A percentile compares a stretch with the other conserved stretches of the same genome.
phyloP scores from a whole-genome alignment of 306 rosid genomes.

The Hippophae rhamnoides region DNA sequence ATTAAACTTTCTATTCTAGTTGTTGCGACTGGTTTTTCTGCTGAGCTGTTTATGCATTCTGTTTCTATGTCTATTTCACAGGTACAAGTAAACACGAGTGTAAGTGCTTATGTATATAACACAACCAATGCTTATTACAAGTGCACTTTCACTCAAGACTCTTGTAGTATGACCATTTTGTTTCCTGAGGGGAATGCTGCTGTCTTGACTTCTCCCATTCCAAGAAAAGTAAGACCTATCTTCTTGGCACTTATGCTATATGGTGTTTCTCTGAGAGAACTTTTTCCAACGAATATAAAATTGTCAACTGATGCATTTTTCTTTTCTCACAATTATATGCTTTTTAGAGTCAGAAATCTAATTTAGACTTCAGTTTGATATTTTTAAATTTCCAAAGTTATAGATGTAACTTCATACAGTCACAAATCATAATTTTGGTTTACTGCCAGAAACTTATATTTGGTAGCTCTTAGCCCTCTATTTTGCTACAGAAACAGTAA shows the following conservation, averaged over 20 bases:
- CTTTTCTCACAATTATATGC: too few species aligned
- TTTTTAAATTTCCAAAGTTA: neutral
- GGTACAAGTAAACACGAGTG: slow-evolving; percentile 47
- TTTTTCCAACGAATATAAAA: neutral
- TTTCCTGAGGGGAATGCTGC: slow-evolving; percentile 53
- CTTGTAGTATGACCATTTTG: slow-evolving; percentile 46
- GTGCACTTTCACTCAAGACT: slow-evolving; percentile 35
- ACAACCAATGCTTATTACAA: slow-evolving; percentile 59
- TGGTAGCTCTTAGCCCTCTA: too few species aligned
- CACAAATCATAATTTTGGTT: neutral
- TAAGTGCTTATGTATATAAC: slow-evolving; percentile 44
- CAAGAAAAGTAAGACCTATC: slow-evolving; percentile 40
- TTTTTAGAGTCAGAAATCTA: neutral
- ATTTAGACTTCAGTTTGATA: neutral
- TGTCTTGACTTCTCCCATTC: slow-evolving; percentile 49
- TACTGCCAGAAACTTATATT: neutral
- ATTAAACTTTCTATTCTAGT: neutral
- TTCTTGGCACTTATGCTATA: slow-evolving; percentile 1
- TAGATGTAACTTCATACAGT: slow-evolving; percentile 1
- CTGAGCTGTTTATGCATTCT: neutral
- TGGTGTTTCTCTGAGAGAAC: neutral
- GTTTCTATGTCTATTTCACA: slow-evolving; percentile 22
- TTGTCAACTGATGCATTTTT: too few species aligned
- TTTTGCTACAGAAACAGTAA: too few species aligned
- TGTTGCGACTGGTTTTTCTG: neutral